These are phyloP conservation scores for Phytophthora citrophthora DNA, from an alignment of 352 stramenopile genomes.

Conservation along the genomic window DNA sequence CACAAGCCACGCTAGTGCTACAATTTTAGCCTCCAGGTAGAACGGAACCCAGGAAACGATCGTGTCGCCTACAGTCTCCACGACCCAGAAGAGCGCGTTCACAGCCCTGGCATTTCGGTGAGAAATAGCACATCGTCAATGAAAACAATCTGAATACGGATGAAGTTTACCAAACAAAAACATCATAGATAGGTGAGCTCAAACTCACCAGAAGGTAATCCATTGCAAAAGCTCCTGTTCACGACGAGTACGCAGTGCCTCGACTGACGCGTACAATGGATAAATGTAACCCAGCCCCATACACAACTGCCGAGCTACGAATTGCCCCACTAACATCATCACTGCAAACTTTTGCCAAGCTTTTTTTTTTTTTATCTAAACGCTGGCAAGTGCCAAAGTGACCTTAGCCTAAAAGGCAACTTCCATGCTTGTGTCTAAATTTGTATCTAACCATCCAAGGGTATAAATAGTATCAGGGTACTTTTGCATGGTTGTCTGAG, in stretches of 20 bases:
- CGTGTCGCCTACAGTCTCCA: conserved; percentile 68
- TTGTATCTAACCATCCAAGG: no score
- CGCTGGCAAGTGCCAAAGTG: no score
- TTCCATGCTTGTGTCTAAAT: conserved; percentile 4
- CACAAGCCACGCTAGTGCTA: conserved; percentile 72
- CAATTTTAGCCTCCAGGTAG: conserved; percentile 80
- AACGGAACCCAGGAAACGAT: conserved; percentile 69
- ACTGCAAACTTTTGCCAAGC: background rate
- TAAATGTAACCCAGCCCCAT: conserved; percentile 68
- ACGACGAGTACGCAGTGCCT: conserved; percentile 44
- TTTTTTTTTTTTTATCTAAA: background rate
- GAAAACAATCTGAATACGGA: background rate
- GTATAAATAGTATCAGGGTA: no score
- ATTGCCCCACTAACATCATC: conserved; percentile 66
- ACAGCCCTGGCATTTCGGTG: conserved; percentile 40
- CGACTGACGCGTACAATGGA: conserved; percentile 66
- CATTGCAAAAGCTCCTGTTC: conserved; percentile 67
- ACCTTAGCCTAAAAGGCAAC: conserved; percentile 1
- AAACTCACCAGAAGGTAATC: conserved; percentile 68
- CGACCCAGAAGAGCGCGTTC: conserved; percentile 63
- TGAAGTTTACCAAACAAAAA: background rate
- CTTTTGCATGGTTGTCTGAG: conserved; percentile 8
- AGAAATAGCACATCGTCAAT: conserved; percentile 11
- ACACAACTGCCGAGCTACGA: conserved; percentile 53
- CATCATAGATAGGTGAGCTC: background rate